Base-by-base conservation (phyloP, 2,329 filamentous ascomycete species). In the Calcarisporium arbuscula region DNA sequence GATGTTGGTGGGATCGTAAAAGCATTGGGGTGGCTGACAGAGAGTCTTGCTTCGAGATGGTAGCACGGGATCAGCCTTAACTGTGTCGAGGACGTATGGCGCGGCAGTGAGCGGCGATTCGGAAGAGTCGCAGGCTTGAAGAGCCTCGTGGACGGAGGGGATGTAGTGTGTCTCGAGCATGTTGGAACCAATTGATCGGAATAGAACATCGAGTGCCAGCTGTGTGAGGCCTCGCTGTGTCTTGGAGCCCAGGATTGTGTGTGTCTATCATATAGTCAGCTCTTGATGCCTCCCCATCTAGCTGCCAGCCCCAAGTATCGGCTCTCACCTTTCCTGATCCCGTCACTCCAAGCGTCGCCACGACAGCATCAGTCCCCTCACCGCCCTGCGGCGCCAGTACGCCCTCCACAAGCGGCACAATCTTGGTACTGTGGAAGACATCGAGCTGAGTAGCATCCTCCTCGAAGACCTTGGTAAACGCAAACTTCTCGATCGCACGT, bases 341-440 rank as follows among this genome's bases (percentile, higher is more conserved):
- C 7, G 90, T 95, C 28, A 95, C 88, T 12, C 92, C 92, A 38
- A 98, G 61, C 6, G 92, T 96, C 19, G 92, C 92, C 35, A 98
- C 67, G 36, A 96, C 65, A 8, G 86, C 89, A 70, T 96, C 90
- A 45, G 87, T 82, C 14, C 88, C 87, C 44, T 92, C 82, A 32
- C 80, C 76, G 21, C 82, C 81, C 28, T 76, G 67, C 16, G 75
- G 72, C 6, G 82, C 82, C 27, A 98, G 56, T 4, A 95, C 88
- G 15, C 86, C 87, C 49, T 90, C 80, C 6, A 95, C 74, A 28
- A 95, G 67, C 1, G 77, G 72, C 11, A 83, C 65, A 28, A 95
- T 76, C 17, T 82, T 82, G 0, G 83, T 85, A 51, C 81, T 81
- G 45, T 86, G 74, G 54, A 98, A 95, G 8, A 98, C 64, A 51